These are phyloP conservation scores for Hanseniaspora occidentalis DNA, from an alignment of 805 yeast genomes.

Conservation along the genomic window DNA sequence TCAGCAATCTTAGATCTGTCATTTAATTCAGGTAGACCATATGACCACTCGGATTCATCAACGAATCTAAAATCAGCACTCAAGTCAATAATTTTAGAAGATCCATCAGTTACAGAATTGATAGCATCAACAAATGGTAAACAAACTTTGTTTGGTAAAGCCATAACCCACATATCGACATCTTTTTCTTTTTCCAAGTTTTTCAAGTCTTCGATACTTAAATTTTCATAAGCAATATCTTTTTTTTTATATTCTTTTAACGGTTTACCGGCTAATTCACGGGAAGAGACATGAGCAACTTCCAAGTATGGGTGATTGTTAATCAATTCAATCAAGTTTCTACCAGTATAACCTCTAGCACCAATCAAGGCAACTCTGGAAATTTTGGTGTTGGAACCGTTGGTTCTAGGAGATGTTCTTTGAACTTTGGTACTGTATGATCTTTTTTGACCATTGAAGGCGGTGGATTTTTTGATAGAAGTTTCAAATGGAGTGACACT, in stretches of 20 bases:
- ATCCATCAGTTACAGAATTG: conserved; percentile 48
- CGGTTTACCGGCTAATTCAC: conserved; percentile 82
- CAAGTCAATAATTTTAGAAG: conserved; percentile 76
- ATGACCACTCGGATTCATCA: conserved; percentile 74
- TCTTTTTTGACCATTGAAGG: conserved; percentile 40
- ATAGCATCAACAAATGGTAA: conserved; percentile 76
- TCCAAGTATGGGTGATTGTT: conserved; percentile 82
- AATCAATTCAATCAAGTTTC: conserved; percentile 76
- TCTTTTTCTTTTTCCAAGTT: conserved; percentile 60
- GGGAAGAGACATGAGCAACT: conserved; percentile 85
- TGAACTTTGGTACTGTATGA: conserved; percentile 31
- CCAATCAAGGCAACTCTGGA: conserved; percentile 89
- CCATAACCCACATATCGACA: conserved; percentile 98
- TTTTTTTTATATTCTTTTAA: conserved; percentile 79
- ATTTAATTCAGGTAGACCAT: conserved; percentile 90
- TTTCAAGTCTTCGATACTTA: conserved; percentile 78
- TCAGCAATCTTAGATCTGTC: conserved; percentile 51
- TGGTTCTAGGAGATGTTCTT: conserved; percentile 43
- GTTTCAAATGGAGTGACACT: conserved; percentile 15
- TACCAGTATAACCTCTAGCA: conserved; percentile 97
- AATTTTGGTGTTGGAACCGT: conserved; percentile 47
- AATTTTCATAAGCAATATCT: conserved; percentile 69
- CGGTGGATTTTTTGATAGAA: conserved; percentile 23
- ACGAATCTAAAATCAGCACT: conserved; percentile 97
- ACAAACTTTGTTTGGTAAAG: conserved; percentile 95